These are phyloP conservation scores for Pseudoturritis turrita DNA, from an alignment of 345 rosid genomes.

Conservation along the genomic window DNA sequence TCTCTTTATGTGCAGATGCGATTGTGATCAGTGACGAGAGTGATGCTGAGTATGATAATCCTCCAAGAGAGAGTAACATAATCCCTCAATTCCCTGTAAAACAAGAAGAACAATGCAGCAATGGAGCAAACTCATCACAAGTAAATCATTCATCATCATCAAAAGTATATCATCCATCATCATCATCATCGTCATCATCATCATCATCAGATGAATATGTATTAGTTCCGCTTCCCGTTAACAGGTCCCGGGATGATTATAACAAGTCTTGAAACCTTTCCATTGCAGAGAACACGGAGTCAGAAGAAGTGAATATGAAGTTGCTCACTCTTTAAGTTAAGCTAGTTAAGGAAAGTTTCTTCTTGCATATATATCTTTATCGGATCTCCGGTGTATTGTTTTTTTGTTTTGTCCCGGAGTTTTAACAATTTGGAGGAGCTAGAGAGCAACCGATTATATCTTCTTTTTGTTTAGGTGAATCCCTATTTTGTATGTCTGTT, in stretches of 20 bases:
- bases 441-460: background rate
- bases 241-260: background rate
- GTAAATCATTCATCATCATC: background rate
- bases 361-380: background rate
- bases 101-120: background rate
- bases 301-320: background rate
- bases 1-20: slow-evolving; percentile 1
- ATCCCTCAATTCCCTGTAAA: background rate
- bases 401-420: background rate
- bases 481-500: background rate
- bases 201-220: background rate
- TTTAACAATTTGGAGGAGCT: background rate
- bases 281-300: background rate
- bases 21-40: slow-evolving; percentile 15
- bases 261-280: slow-evolving; percentile 3
- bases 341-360: background rate
- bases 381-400: background rate
- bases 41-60: background rate
- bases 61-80: background rate
- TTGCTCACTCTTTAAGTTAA: background rate
- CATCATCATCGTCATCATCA: background rate
- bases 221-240: background rate
- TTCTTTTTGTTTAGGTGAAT: background rate
- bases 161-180: background rate
- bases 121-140: background rate